Base-by-base conservation (phyloP, 2,329 filamentous ascomycete genomes). In the Colletotrichum sp. region DNA sequence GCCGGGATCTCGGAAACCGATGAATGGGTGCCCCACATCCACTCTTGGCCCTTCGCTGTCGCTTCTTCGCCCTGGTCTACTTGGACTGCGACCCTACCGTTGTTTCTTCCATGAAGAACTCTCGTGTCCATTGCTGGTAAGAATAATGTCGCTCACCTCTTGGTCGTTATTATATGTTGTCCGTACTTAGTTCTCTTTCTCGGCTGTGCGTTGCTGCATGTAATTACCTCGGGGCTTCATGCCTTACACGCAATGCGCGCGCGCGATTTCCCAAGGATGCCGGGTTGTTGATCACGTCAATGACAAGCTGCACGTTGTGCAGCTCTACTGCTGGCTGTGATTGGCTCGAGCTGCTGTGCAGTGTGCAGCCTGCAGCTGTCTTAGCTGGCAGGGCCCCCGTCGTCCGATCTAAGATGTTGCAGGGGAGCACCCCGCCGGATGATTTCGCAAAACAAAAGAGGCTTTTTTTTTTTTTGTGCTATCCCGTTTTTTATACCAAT, bases 201-300 rank as follows among this genome's bases (percentile, higher is more conserved):
- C 43, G 43, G 43, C 18, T 21, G 10, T 48, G 43, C 43, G 18
- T 48, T 21, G 43, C 43, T 48, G 43, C 43, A 48, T 48, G 43
- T 48, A 48, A 13, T 21, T n/a, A 21, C 43, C 43, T 48, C 43
- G 43, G 43, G 43, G 43, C 43, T 48, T 48, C 43, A 43, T 36
- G 34, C 34, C 13, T 8, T 1, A 34, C 32, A 34, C 32, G 32
- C 32, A 34, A n/a, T 16, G 59, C 59, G 63, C 55, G 55, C 52
- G 69, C 43, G 60, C 43, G 36, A 32, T 52, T 30, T 34, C 21
- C 26, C 55, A 72, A 13, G 48, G 16, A 59, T 57, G 52, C 66
- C 67, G 18, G 71, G 71, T 21, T 48, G 26, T 39, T 60, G 26
- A 71, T 69, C 71, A 69, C 71, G 65, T 73, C 71, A 68, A 73